Base-by-base conservation (phyloP, 2,329 filamentous ascomycete genomes). In the Pseudogymnoascus sp. region DNA sequence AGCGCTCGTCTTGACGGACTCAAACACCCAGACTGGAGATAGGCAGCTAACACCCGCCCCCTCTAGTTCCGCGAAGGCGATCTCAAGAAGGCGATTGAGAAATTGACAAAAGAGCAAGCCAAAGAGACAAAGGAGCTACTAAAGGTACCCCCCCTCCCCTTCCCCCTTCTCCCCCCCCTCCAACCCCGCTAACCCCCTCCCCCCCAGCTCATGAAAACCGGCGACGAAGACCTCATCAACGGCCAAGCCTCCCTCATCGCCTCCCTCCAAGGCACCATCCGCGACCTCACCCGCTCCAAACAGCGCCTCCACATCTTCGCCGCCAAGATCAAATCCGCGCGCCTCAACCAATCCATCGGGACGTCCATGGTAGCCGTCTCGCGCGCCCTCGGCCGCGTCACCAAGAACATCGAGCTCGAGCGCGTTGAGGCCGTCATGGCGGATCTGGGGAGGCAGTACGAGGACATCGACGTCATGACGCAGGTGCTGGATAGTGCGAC, bases 401-500 rank as follows among this genome's bases (percentile, higher is more conserved):
- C 35, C n/a, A 23, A 62, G 40, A 50, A 28, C 19, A 62, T 62
- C 17, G 21, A 62, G 17, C 61, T 62, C 23, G 61, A 62, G 61
- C 19, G 26, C 21, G 35, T 62, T 1, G 61, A 62, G 11, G 80
- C 82, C 53, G 83, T 87, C 50, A 87, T 87, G 85, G 85, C 87
- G 69, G 82, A 82, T 62, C 87, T 87, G 71, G 84, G 87, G 72
- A 81, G 80, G 13, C 78, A 80, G 66, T 80, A 80, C 68, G 79
- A 80, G 67, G 78, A 81, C 66, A 71, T 81, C 1, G 78, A 81
- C 68, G 78, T 81, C 47, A 77, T 78, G 53, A 78, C 76, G 2
- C 71, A 71, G 8, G 73, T 73, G 79, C 95, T 95, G 76, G 90
- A 93, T 76, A 91, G 93, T 72, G 90, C 91, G 65, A 93, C 93